phyloP scores from a whole-genome alignment of 1,284 basidiomycete species.

The Malassezia slooffiae region DNA sequence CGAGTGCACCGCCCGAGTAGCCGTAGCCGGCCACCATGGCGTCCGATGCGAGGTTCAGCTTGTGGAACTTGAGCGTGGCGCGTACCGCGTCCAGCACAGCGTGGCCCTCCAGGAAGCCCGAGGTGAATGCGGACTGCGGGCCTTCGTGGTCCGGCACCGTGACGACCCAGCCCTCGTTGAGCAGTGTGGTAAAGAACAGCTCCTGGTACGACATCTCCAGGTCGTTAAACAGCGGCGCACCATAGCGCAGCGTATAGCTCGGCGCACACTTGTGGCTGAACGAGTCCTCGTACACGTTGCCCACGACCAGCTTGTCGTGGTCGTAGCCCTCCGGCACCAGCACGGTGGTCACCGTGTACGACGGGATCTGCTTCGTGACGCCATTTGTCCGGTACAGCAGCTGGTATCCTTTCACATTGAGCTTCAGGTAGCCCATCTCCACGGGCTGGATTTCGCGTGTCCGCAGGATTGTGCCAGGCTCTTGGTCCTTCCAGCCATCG shows the following conservation, averaged over 20 bases:
- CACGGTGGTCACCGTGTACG: conserved; percentile 23
- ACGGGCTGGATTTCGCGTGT: conserved; percentile 1
- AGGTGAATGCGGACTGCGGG: conserved; percentile 31
- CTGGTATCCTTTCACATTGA: conserved; percentile 7
- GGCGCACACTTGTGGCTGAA: conserved; percentile 25
- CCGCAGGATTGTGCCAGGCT: conserved; percentile 10
- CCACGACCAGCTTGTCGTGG: conserved; percentile 24
- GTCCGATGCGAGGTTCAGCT: conserved; percentile 17
- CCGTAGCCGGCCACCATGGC: conserved; percentile 29
- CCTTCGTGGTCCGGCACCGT: conserved; percentile 37
- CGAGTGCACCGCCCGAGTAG: conserved; percentile 40
- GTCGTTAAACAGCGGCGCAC: conserved; percentile 15
- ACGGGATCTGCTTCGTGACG: background rate
- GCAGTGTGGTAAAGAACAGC: conserved; percentile 26
- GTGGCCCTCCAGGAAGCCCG: conserved; percentile 26
- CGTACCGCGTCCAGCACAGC: conserved; percentile 32
- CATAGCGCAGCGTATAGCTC: conserved; percentile 16
- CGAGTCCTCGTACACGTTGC: conserved; percentile 26
- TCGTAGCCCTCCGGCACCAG: conserved; percentile 23
- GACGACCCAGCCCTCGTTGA: conserved; percentile 31
- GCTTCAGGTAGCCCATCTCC: background rate
- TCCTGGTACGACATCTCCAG: conserved; percentile 20
- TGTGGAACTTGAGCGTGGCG: conserved; percentile 22
- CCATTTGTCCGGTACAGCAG: conserved; percentile 13
- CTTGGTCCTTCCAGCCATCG: conserved; percentile 1